phyloP scores from a whole-genome alignment of 2,329 filamentous ascomycete genomes.

The Aspergillus puulaauensis region DNA sequence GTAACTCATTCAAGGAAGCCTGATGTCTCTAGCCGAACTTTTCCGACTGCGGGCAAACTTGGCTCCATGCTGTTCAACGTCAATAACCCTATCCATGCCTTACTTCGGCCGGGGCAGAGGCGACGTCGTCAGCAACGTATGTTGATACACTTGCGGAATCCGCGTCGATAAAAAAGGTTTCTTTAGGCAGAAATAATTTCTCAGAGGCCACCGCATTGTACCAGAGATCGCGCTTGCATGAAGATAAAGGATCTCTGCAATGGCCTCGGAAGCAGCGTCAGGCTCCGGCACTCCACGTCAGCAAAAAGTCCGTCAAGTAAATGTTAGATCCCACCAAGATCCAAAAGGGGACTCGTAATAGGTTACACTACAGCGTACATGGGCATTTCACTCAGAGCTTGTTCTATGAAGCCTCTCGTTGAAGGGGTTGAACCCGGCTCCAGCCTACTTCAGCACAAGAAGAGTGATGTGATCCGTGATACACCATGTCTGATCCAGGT shows the following conservation, averaged over 20 bases:
- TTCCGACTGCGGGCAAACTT: background rate
- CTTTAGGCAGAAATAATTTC: too few species aligned
- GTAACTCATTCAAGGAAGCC: background rate
- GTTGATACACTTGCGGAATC: background rate
- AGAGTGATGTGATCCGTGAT: background rate
- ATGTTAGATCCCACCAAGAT: background rate
- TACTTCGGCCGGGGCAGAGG: background rate
- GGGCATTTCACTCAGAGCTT: background rate
- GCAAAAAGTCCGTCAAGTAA: background rate
- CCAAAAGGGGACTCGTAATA: background rate
- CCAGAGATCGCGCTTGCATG: background rate
- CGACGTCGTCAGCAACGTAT: background rate
- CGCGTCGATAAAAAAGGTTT: too few species aligned
- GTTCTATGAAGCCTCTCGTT: background rate
- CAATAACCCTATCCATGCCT: background rate
- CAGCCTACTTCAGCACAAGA: background rate
- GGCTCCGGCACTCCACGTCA: background rate
- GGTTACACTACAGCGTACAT: background rate
- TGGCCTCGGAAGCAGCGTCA: background rate
- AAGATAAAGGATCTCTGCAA: background rate
- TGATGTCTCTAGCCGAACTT: background rate
- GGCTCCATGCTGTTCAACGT: background rate
- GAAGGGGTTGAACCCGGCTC: too few species aligned
- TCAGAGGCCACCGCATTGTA: background rate
- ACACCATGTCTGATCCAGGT: background rate